Conservation (phyloP, 345 rosid genomes). For the Salix koriyanagi region DNA sequence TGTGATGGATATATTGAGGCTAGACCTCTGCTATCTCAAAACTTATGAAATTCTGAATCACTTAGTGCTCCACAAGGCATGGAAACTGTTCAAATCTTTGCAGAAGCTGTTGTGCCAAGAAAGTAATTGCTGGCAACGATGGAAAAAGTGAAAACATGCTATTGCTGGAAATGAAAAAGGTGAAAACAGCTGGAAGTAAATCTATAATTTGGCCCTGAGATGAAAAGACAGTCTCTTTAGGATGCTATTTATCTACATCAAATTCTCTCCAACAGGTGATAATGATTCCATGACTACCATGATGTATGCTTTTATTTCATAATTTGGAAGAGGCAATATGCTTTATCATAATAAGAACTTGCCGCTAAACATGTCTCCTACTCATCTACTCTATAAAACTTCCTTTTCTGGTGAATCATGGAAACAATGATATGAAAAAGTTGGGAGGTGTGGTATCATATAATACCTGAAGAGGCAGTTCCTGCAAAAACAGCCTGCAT, state of each 20-base stretch:
- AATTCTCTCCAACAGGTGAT: background rate
- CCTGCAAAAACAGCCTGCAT: constrained; percentile 98
- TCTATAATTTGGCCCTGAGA: background rate
- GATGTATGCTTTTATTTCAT: background rate
- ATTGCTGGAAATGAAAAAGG: background rate
- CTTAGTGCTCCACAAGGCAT: background rate
- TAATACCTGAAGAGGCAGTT: constrained; percentile 87
- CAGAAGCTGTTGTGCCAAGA: background rate
- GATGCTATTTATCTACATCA: background rate
- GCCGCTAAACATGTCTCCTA: background rate
- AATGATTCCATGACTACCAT: background rate
- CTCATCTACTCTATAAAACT: too few relatives aligned
- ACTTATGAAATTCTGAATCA: background rate
- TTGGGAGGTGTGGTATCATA: background rate
- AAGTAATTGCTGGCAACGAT: background rate
- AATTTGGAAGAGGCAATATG: background rate
- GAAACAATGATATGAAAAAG: background rate
- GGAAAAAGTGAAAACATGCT: background rate
- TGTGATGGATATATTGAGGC: background rate
- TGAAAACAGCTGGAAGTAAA: background rate
- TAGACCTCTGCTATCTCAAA: background rate
- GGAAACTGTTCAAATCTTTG: background rate
- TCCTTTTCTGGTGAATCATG: background rate
- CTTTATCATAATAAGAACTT: background rate
- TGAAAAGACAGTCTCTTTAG: background rate